A percentile compares a stretch with the other conserved stretches of the same genome.
These are phyloP conservation scores for Globisporangium nodosum DNA, from an alignment of 352 stramenopile genomes.

Conservation along the genomic window DNA sequence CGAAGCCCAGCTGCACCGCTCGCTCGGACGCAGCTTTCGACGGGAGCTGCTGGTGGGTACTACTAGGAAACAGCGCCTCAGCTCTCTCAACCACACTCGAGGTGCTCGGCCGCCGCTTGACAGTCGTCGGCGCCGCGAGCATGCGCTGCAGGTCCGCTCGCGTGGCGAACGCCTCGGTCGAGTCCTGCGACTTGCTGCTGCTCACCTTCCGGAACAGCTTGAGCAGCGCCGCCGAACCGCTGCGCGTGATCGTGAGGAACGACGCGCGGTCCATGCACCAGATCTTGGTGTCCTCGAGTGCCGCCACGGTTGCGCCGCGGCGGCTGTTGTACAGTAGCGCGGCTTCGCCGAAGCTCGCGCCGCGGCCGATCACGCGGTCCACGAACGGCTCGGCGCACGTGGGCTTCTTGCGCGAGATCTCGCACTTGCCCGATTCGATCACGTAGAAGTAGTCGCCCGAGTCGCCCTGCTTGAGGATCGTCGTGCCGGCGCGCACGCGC, in stretches of 20 bases:
- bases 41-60: conserved; percentile 2
- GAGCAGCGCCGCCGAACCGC: conserved; percentile 66
- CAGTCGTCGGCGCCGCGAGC: conserved; percentile 34
- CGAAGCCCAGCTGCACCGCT: conserved; percentile 51
- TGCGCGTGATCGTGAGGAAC: conserved; percentile 82
- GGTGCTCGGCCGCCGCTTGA: conserved; percentile 13
- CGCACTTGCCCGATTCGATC: conserved; percentile 68
- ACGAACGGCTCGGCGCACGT: conserved; percentile 43
- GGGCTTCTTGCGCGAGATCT: conserved; percentile 68
- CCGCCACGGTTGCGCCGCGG: conserved; percentile 87
- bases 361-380: conserved; percentile 62
- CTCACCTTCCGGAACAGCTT: conserved; percentile 72
- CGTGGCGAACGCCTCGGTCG: conserved; percentile 54
- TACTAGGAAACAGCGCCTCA: no score
- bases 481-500: conserved; percentile 45
- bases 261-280: conserved; percentile 90
- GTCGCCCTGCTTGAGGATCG: conserved; percentile 73
- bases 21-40: conserved; percentile 33
- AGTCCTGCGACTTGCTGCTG: conserved; percentile 26
- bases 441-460: conserved; percentile 86
- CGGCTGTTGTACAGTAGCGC: conserved; percentile 96
- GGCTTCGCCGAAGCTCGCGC: conserved; percentile 92
- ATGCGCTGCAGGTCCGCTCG: conserved; percentile 51
- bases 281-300: conserved; percentile 84
- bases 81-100: no score